Base-by-base conservation (phyloP, 257 asterid species). In the Nyctanthes arbortristis region DNA sequence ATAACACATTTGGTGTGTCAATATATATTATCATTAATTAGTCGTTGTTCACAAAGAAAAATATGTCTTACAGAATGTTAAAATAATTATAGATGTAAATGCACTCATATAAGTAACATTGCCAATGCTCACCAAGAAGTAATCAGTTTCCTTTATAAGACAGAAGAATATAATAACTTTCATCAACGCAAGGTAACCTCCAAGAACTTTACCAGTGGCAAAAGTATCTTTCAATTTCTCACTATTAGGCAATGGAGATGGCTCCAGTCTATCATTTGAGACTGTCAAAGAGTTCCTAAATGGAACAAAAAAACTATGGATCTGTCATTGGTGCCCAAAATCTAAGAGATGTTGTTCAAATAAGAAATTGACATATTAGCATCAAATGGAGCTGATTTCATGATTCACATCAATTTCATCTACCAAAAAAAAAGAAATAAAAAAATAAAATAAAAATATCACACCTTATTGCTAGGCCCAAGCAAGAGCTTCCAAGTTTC, bases 221-320 rank as follows among this genome's bases (percentile, higher is more conserved):
- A 93, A 93, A 31, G 91, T 91, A 77, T 93, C 99, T 43, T 83
- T 89, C 75, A 93, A 68, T 36, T 93, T 93, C 98, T 97, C 90
- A 90, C 98, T 93, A 76, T 93, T 97, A 18, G 97, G 97, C 77
- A 91, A 32, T 37, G 98, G 98, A 65, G 98, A 93, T 29, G 99
- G 96, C 86, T 93, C 90, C 79, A 93, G 97, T 80, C 98, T 87
- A 62, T 93, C 97, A 87, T 90, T 93, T 2, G 98, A 93, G 82
- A 93, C 90, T 20, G 99, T 93, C 97, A 93, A 34, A 93, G 89
- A 32, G 97, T 93, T 73, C 98, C 97, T 93, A 57, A 61, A 68
- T 35, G 32, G 60, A 76, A 72, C 27, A n/a, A n/a, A 79, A n/a
- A 76, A 63, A 61, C 30, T 33, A 39, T 68, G 10, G 7, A 27